Conservation (phyloP, 257 asterid species). For the Solanum microdontum region DNA sequence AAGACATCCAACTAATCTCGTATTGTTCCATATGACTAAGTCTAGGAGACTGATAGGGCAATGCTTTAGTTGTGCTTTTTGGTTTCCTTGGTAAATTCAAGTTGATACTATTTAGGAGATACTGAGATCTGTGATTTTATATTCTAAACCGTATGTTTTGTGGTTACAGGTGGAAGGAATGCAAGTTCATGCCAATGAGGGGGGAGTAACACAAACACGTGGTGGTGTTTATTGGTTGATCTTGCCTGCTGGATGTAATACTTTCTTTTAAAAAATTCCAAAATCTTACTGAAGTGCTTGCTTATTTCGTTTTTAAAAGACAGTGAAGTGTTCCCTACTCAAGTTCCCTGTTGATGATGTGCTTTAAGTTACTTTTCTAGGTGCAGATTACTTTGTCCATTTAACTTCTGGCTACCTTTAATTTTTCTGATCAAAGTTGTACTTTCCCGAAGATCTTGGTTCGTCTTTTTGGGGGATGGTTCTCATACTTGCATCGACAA, state of each 20-base stretch:
- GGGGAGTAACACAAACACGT: conserved; percentile 81
- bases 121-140: background rate
- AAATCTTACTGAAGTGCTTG: background rate
- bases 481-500: conserved; percentile 90
- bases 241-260: conserved; percentile 95
- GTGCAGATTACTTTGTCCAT: background rate
- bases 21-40: background rate
- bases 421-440: background rate
- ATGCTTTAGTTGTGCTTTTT: background rate
- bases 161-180: conserved; percentile 74
- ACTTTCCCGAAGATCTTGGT: conserved; percentile 60
- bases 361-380: background rate
- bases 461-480: conserved; percentile 98
- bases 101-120: background rate
- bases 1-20: background rate
- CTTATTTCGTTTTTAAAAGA: background rate
- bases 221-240: conserved; percentile 94
- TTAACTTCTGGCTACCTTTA: background rate
- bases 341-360: background rate
- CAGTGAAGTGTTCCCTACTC: background rate
- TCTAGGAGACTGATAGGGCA: background rate
- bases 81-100: background rate
- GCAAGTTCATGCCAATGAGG: conserved; percentile 92
- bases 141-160: background rate
- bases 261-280: background rate